Evolutionary conservation across 495 filamentous ascomycete genomes (phyloP), one percentile per base, ranked within the genome.

Genomic region (Hyaloscypha hepaticicola): DNA sequence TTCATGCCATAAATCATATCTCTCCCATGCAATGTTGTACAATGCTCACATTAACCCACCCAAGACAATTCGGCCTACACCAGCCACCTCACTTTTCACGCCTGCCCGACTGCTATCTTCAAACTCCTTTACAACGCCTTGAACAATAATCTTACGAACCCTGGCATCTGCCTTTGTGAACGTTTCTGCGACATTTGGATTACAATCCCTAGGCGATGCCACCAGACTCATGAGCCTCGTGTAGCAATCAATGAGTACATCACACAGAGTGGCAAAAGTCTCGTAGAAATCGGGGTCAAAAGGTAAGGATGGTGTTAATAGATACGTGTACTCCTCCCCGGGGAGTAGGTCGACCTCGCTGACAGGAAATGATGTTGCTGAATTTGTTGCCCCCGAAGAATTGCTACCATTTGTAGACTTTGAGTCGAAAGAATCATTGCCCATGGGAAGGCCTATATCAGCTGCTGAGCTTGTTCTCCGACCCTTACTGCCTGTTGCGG

Each of bases 261-360:
- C 96, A 77, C 95, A 98, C 26, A 99, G 80, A 9, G 95, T 97
- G n/a, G 93, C 89, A 75, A 98, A 98, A 0, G 92, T 96, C 77
- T 96, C 92, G 74, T 92, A 96, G 72, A 96, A 99, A 75, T 99
- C 95, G 11, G 94, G 94, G 56, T 98, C 95, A 71, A 99, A 99
- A 0, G 95, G 95, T 57, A 98, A 78, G n/a, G 87, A 88, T 0
- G 96, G 96, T 5, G 93, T 98, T 1, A 95, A 79, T 6, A 99
- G 85, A 74, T 93, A 88, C 0, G 86, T 86, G 67, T 97, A 99
- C 70, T 93, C 89, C 74, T 97, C 94, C 19, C 90, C 84, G 0
- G 83, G 82, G 2, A 85, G 61, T 9, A 85, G 72, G 38, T 85
- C 83, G 0, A 74, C 78, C 70, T 75, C 81, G 61, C 67, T 73